phyloP scores from a whole-genome alignment of 1,139 yeast genomes.

The Kodamaea ohmeri region DNA sequence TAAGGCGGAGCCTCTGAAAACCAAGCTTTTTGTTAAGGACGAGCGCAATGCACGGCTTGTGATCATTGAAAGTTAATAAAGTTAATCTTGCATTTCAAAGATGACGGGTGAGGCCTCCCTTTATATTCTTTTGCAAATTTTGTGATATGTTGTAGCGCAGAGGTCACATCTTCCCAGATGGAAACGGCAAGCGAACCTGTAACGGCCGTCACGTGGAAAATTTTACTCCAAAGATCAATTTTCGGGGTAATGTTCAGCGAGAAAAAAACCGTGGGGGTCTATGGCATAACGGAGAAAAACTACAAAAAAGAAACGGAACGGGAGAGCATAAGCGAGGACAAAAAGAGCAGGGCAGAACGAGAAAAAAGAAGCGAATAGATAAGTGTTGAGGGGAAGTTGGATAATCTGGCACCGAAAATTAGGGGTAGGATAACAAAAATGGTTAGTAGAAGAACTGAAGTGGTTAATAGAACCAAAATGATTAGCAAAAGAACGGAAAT shows the following conservation, averaged over 20 bases:
- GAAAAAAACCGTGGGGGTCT: too few species aligned
- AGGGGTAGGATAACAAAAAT: too few species aligned
- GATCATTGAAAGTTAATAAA: slow-evolving; percentile 1
- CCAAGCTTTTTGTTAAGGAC: neutral
- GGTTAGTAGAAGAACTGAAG: too few species aligned
- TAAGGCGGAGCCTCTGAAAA: neutral
- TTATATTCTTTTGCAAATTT: neutral
- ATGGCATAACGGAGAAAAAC: too few species aligned
- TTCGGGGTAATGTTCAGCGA: slow-evolving; percentile 7
- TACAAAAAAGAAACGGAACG: too few species aligned
- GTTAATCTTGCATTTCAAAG: neutral
- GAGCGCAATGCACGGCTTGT: slow-evolving; percentile 7
- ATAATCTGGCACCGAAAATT: too few species aligned
- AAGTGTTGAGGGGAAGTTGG: too few species aligned
- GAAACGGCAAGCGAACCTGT: slow-evolving; percentile 3
- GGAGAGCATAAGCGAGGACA: neutral
- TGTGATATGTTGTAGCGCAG: too few species aligned
- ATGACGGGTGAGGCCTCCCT: neutral
- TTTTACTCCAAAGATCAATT: neutral
- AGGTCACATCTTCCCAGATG: neutral
- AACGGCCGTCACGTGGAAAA: neutral
- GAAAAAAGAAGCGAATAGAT: too few species aligned
- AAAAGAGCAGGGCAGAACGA: neutral
- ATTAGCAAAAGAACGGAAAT: too few species aligned
- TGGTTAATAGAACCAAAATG: too few species aligned